Evolutionary conservation across 805 yeast species (phyloP), one percentile per base, ranked within the genome.

Genomic region (Maudiozyma serrabonitensis): DNA sequence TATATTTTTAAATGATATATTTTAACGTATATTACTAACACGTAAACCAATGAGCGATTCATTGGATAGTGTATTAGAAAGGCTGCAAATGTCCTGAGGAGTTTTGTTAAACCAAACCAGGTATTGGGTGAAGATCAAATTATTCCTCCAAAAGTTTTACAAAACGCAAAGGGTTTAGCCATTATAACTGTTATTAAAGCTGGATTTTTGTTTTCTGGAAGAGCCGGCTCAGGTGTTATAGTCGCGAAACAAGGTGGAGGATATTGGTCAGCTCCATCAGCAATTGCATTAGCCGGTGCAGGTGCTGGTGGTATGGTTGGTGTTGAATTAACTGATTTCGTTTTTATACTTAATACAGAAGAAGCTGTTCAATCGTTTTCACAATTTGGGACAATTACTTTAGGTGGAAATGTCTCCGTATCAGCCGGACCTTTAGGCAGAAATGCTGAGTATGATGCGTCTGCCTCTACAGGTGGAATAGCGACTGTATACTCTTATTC

Each of bases 231-330:
- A 1, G 99, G 99, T 54, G 86, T 93, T 28, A 86, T 93, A 52
- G 93, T 93, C 23, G 96, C 98, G 4, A 74, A 97, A 51, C 74
- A 93, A 47, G 91, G 93, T 1, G 97, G 91, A 68, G 97, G 97
- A 0, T 69, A 85, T 0, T 93, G 99, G 99, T 89, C 97, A 13
- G 95, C 97, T 2, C 99, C 99, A 1, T 83, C 95, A 1, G 99
- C 96, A 8, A 83, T 93, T 56, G 83, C 81, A 45, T 85, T 97
- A n/a, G 98, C 95, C 3, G 99, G 98, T 57, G 98, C 97, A 2
- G 99, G 99, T 59, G 97, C 93, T 3, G 99, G 99, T 50, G 99
- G 99, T 42, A 93, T 89, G 70, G 78, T 93, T 57, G 99, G 99
- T 38, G 93, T 96, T 9, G 99, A 93, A 65, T 72, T 93, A 60